A percentile compares a stretch with the other conserved stretches of the same genome.
Conservation (phyloP, 805 yeast species). For the Candida koratica region DNA sequence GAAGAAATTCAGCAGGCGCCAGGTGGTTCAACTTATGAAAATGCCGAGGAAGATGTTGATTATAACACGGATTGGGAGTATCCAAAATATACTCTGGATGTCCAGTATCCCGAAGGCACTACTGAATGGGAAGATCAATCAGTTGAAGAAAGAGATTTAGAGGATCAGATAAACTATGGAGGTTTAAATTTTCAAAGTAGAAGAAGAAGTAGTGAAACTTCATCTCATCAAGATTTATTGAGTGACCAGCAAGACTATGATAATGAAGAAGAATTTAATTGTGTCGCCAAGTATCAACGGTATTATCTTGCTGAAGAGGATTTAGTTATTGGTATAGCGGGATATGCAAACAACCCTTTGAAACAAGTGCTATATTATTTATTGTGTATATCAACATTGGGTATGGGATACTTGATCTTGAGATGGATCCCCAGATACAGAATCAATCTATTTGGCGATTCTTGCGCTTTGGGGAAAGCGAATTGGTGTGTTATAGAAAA, state of each 20-base stretch:
- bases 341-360: constrained; percentile 56
- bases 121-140: constrained; percentile 10
- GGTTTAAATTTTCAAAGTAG: constrained; percentile 14
- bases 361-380: constrained; percentile 48
- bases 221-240: constrained; percentile 15
- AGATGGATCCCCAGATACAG: constrained; percentile 85
- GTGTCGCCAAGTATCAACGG: constrained; percentile 53
- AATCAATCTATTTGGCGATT: constrained; percentile 61
- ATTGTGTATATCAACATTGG: constrained; percentile 58
- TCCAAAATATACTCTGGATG: constrained; percentile 45
- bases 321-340: constrained; percentile 90
- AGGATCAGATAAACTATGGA: constrained; percentile 11
- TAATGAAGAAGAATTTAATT: constrained; percentile 17
- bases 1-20: constrained; percentile 84
- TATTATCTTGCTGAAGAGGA: constrained; percentile 95
- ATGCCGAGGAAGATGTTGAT: constrained; percentile 54
- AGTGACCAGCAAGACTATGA: constrained; percentile 11
- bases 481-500: constrained; percentile 95
- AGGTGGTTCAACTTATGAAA: constrained; percentile 75
- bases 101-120: constrained; percentile 11
- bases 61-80: constrained; percentile 75
- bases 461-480: constrained; percentile 69
- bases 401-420: constrained; percentile 65
- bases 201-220: constrained; percentile 11
- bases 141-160: constrained; percentile 6